Base-by-base conservation (phyloP, 1,139 yeast genomes). In the Suhomyces maxii region DNA sequence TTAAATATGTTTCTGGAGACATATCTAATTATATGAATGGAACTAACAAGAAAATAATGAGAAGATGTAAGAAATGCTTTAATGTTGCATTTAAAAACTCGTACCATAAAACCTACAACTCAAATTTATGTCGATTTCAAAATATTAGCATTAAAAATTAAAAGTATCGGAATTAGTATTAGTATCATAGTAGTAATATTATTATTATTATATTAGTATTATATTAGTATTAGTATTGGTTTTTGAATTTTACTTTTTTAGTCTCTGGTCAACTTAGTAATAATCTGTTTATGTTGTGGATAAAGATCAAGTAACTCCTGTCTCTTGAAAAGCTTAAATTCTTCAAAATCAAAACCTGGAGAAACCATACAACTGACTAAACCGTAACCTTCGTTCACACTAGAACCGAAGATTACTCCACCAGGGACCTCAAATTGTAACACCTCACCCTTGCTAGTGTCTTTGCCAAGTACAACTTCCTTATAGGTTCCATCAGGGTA, bases 281-380 rank as follows among this genome's bases (percentile, higher is more conserved):
- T 37, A 9, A 37, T 37, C 14, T 37, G 26, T 10, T 23, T 4
- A 18, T 28, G 39, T 26, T 37, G 26, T n/a, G 39, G 39, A 28
- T 10, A 37, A 12, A 26, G 12, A 6, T 26, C 39, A 12, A 37
- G 34, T 11, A 37, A 28, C 25, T 37, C 33, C 11, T 28, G 26
- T 28, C 39, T 37, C 34, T 37, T 31, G 13, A 6, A 37, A 8
- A 26, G 10, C 25, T 26, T 37, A n/a, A 37, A 37, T 14, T 37
- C 39, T 7, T 34, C 5, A 31, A 37, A 26, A 13, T 37, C 39
- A 13, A 37, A 37, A n/a, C 39, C 39, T 8, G 39, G 39, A 6
- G 39, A 37, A 6, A 37, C 39, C 39, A 37, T 37, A 26, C 39
- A 37, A 13, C 39, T 37, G 25, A 37, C 39, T 7, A 37, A 8